phyloP scores from a whole-genome alignment of 257 asterid genomes.

The Paulownia fortunei region DNA sequence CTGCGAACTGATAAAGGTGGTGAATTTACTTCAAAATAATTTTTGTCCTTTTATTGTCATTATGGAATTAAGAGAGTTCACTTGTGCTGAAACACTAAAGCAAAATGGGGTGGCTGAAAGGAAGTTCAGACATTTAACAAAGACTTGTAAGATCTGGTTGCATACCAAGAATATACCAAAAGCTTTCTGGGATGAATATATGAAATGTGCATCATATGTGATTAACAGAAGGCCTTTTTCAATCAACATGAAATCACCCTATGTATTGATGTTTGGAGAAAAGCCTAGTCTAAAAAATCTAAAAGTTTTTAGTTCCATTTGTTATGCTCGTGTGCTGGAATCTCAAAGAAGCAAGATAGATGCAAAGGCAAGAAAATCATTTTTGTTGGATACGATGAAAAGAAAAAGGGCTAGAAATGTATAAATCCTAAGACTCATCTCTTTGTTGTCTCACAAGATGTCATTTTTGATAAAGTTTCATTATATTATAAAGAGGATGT shows the following conservation, averaged over 20 bases:
- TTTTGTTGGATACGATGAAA: conserved; percentile 22
- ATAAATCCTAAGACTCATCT: conserved; percentile 8
- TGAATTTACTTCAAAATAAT: too few relatives aligned
- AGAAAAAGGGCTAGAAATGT: conserved; percentile 26
- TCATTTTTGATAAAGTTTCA: conserved; percentile 15
- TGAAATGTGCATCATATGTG: background rate
- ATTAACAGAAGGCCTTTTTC: background rate
- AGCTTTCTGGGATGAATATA: background rate
- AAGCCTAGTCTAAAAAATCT: background rate
- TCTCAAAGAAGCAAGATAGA: conserved; percentile 15
- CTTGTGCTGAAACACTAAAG: background rate
- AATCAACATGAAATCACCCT: background rate
- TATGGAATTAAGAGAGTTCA: too few relatives aligned
- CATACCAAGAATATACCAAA: background rate
- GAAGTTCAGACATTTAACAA: background rate
- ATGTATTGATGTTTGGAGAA: too few relatives aligned
- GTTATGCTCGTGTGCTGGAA: background rate
- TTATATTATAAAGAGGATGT: background rate
- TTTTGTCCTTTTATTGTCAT: too few relatives aligned
- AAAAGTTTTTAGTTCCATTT: background rate
- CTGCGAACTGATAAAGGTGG: too few relatives aligned
- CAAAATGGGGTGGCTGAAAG: background rate
- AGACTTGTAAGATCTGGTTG: background rate
- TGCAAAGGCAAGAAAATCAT: conserved; percentile 22
- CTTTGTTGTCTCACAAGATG: conserved; percentile 7